These are phyloP conservation scores for Exophiala lecanii-corni DNA, from an alignment of 2,329 filamentous ascomycete genomes.

Conservation along the genomic window DNA sequence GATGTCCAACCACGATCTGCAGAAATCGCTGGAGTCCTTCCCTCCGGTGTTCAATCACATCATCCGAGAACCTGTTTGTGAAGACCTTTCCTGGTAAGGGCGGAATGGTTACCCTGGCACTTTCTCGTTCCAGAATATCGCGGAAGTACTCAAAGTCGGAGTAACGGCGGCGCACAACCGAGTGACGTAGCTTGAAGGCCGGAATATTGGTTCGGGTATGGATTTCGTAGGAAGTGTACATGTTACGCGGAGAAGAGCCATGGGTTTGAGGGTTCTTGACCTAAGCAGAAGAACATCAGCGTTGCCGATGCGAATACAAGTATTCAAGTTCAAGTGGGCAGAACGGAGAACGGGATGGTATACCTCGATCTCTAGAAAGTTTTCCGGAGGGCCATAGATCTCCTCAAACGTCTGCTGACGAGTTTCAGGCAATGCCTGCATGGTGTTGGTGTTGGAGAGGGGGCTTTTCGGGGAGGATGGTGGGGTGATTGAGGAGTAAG, in stretches of 20 bases:
- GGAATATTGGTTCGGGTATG: conserved; percentile 97
- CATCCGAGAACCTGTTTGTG: conserved; percentile 95
- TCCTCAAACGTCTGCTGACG: conserved; percentile 96
- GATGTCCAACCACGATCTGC: conserved; percentile 96
- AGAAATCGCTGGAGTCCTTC: conserved; percentile 92
- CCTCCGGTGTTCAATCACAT: conserved; percentile 91
- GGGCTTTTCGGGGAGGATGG: neutral
- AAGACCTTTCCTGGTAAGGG: conserved; percentile 96
- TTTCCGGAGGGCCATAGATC: conserved; percentile 97
- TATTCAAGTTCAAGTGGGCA: neutral
- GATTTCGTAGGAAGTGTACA: conserved; percentile 99
- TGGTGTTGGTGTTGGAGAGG: conserved; percentile 29
- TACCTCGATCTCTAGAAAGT: conserved; percentile 97
- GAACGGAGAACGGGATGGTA: conserved; percentile 1
- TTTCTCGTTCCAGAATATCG: conserved; percentile 94
- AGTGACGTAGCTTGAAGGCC: conserved; percentile 91
- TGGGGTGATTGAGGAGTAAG: conserved; percentile 5
- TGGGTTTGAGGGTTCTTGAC: conserved; percentile 91
- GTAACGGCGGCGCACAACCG: conserved; percentile 85
- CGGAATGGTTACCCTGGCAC: conserved; percentile 82
- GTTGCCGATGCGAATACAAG: neutral
- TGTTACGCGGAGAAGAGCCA: conserved; percentile 77
- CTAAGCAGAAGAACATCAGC: conserved; percentile 42
- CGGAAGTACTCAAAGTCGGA: conserved; percentile 98
- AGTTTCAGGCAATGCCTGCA: conserved; percentile 62